These are phyloP conservation scores for Pythium graminicola DNA, from an alignment of 352 stramenopile genomes.

Conservation along the genomic window DNA sequence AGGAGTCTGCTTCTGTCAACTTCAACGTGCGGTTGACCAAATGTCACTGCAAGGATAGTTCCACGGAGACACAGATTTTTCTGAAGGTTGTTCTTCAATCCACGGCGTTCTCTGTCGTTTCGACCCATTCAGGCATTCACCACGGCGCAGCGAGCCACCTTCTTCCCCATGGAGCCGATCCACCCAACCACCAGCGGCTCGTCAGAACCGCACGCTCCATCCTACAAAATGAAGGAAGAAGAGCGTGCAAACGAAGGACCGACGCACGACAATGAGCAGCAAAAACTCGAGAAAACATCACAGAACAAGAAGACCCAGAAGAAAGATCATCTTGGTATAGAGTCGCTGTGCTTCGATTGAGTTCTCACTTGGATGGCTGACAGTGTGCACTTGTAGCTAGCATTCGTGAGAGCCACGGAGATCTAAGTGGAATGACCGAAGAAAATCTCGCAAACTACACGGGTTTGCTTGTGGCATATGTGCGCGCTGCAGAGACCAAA, in stretches of 20 bases:
- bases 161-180: not conserved
- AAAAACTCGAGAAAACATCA: not conserved
- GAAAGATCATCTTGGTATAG: conserved; percentile 5
- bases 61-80: no score
- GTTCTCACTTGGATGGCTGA: not conserved
- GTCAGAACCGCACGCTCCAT: conserved; percentile 19
- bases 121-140: not conserved
- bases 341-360: not conserved
- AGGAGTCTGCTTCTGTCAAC: no score
- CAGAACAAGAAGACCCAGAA: not conserved
- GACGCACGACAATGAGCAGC: not conserved
- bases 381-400: conserved; percentile 1
- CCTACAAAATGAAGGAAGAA: conserved; percentile 3
- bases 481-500: conserved; percentile 32
- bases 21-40: no score
- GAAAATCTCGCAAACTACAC: conserved; percentile 34
- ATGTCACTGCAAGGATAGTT: no score
- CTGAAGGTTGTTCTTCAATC: no score
- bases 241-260: conserved; percentile 1
- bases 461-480: conserved; percentile 32
- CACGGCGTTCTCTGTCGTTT: no score
- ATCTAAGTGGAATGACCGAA: conserved; percentile 7
- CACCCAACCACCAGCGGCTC: conserved; percentile 18
- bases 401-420: conserved; percentile 8
- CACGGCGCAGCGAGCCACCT: not conserved